phyloP scores from a whole-genome alignment of 768 basidiomycete species.

The Naganishia kalamii region DNA sequence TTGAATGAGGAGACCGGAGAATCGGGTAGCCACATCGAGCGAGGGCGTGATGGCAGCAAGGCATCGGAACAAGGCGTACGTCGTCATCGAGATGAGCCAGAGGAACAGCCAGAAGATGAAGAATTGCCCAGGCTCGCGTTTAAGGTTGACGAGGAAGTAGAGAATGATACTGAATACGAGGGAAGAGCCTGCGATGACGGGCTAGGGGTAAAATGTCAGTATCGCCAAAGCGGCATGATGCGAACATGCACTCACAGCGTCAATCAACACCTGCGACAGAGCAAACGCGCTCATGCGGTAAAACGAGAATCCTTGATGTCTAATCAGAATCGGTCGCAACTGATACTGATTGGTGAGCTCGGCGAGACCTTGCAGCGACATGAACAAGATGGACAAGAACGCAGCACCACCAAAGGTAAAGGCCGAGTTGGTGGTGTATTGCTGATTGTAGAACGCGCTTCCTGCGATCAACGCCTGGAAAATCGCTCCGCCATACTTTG shows the following conservation, averaged over 20 bases:
- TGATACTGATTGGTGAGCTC: slow-evolving; percentile 59
- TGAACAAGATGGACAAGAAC: slow-evolving; percentile 53
- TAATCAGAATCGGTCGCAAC: slow-evolving; percentile 60
- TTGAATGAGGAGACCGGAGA: slow-evolving; percentile 64
- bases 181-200: slow-evolving; percentile 44
- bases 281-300: slow-evolving; percentile 49
- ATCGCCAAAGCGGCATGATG: neutral
- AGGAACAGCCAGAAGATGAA: slow-evolving; percentile 54
- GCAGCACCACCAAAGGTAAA: slow-evolving; percentile 85
- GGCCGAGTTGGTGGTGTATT: slow-evolving; percentile 66
- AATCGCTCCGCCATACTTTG: slow-evolving; percentile 53
- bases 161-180: slow-evolving; percentile 44
- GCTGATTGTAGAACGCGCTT: slow-evolving; percentile 66
- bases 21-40: slow-evolving; percentile 57
- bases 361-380: slow-evolving; percentile 49
- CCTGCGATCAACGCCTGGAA: slow-evolving; percentile 57
- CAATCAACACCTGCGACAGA: slow-evolving; percentile 45
- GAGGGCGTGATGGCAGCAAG: slow-evolving; percentile 49
- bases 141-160: slow-evolving; percentile 48
- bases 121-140: slow-evolving; percentile 42
- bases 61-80: slow-evolving; percentile 79
- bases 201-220: slow-evolving; percentile 27
- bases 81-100: slow-evolving; percentile 57
- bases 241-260: slow-evolving; percentile 23
- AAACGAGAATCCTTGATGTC: slow-evolving; percentile 50